A percentile compares a stretch with the other conserved stretches of the same genome.
Conservation (phyloP, 2,329 filamentous ascomycete species). For the Beauveria australis region DNA sequence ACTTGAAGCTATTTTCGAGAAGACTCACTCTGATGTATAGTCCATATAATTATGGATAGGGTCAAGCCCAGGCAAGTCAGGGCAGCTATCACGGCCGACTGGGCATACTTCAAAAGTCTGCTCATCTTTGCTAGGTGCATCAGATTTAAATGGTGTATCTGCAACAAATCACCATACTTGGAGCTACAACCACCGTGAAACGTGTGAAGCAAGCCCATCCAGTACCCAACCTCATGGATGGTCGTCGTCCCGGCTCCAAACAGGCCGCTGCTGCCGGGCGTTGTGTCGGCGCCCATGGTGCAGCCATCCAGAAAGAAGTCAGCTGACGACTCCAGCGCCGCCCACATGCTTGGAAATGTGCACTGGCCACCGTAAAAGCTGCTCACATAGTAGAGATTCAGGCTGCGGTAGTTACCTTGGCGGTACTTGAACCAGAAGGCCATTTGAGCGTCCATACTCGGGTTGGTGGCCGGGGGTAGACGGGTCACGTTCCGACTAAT, state of each 20-base stretch:
- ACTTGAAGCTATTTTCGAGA: neutral
- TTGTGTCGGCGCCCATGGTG: slow-evolving; percentile 26
- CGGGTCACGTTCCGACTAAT: too few species aligned
- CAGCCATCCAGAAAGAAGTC: slow-evolving; percentile 33
- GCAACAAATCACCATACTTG: slow-evolving; percentile 24
- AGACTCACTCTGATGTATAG: slow-evolving; percentile 18
- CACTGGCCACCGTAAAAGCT: slow-evolving; percentile 31
- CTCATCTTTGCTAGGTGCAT: neutral
- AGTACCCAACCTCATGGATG: slow-evolving; percentile 40
- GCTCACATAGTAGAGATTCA: slow-evolving; percentile 40
- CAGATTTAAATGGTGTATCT: neutral
- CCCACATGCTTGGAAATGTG: slow-evolving; percentile 33
- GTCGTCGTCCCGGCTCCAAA: slow-evolving; percentile 25
- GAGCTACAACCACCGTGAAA: slow-evolving; percentile 33
- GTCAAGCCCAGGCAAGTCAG: slow-evolving; percentile 22
- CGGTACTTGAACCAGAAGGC: slow-evolving; percentile 22
- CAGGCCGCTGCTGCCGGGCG: slow-evolving; percentile 28
- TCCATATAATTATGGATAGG: slow-evolving; percentile 33
- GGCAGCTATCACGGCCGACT: slow-evolving; percentile 27
- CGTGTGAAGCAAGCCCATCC: slow-evolving; percentile 40
- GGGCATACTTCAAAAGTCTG: slow-evolving; percentile 24
- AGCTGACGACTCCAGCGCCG: slow-evolving; percentile 1
- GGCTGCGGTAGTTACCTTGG: slow-evolving; percentile 31
- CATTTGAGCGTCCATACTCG: neutral
- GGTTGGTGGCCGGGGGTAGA: neutral